Conservation (phyloP, 257 asterid species). For the Petrea volubilis region DNA sequence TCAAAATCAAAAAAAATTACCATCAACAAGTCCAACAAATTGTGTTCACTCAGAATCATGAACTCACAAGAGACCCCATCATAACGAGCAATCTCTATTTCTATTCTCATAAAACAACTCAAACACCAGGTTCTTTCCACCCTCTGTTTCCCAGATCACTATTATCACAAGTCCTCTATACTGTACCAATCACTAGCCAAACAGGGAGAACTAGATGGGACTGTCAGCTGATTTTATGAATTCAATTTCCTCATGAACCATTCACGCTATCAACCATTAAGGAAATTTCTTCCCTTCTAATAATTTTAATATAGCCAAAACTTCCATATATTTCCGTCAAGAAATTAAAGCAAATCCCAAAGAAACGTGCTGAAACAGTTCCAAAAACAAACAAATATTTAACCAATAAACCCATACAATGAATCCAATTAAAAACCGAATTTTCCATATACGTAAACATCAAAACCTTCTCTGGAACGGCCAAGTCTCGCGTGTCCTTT, state of each 20-base stretch:
- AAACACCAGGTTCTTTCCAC: neutral
- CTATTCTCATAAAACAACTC: neutral
- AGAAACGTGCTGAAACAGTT: neutral
- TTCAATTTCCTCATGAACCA: slow-evolving; percentile 12
- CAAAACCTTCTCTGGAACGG: slow-evolving; percentile 68
- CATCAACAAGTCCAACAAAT: neutral
- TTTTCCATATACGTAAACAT: slow-evolving; percentile 3
- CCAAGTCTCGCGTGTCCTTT: slow-evolving; percentile 48
- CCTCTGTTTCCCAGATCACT: slow-evolving; percentile 5
- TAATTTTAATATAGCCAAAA: slow-evolving; percentile 1
- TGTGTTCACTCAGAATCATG: neutral
- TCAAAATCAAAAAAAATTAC: neutral
- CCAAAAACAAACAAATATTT: neutral
- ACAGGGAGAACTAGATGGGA: neutral
- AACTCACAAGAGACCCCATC: neutral
- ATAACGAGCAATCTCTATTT: neutral
- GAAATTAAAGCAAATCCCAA: slow-evolving; percentile 13
- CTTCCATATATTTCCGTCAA: slow-evolving; percentile 6
- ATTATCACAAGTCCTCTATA: slow-evolving; percentile 5
- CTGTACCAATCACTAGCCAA: slow-evolving; percentile 9
- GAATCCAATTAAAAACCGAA: slow-evolving; percentile 7
- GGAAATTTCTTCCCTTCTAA: neutral
- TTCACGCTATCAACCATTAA: slow-evolving; percentile 18
- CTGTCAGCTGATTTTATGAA: slow-evolving; percentile 6
- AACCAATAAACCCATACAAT: neutral